Evolutionary conservation across 306 rosid species (phyloP), one percentile per base, ranked within the genome.

Genomic region (Sicyos edulis): DNA sequence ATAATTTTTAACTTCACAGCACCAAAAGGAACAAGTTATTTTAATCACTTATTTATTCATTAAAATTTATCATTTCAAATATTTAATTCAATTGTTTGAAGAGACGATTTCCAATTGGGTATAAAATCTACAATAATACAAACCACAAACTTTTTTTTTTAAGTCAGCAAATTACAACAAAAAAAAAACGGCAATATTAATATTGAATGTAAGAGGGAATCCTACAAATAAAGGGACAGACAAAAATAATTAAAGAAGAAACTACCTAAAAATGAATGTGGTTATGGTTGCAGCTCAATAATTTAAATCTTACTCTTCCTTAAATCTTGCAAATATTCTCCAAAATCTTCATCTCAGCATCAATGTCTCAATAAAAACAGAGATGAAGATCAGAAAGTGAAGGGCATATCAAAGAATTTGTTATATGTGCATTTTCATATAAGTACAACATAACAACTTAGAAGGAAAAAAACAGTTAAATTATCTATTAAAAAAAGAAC

Each of bases 281-380:
- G 20, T 13, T 63, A 17, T 63, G 51, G 71, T 42, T 10, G 71
- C 32, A 64, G 0, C n/a, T 0, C 21, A 62, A 62, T 62, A 62
- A 62, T 62, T 62, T 8, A 62, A 62, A 62, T 9, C 4, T 62
- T 34, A 62, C 50, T 34, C 22, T 64, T 71, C 40, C n/a, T 10
- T 19, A 81, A 75, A 78, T 81, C 81, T 50, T 68, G 78, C 83
- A 75, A 70, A 85, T 82, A 82, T 88, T 85, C 91, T 22, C 70
- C 53, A 53, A 67, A 51, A 82, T 81, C 88, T 78, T 79, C 69
- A 55, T 53, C 44, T 42, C 70, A 57, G 21, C 80, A 74, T 51
- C 80, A 81, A 81, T 81, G 83, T 82, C 83, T 54, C 2, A 54
- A 34, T 70, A 74, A 49, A 76, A 85, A 83, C 81, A 79, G 78